Percentiles rank a stretch among this genome's conserved stretches.
Evolutionary conservation across 768 basidiomycete genomes (phyloP).

Genomic region (Calocera viscosa): DNA sequence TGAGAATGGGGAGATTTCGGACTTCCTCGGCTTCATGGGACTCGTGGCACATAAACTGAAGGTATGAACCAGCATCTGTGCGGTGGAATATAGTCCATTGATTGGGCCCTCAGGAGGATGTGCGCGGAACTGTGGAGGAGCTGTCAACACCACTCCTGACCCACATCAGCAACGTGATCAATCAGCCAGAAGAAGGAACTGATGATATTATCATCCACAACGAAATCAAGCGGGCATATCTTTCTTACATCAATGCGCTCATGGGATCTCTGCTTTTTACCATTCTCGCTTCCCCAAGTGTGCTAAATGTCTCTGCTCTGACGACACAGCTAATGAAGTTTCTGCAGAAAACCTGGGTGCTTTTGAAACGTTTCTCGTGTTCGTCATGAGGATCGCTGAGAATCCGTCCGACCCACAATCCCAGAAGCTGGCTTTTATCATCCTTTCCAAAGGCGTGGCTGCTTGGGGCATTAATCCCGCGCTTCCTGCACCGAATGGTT

Average conservation of each 20-base stretch:
- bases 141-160: slow-evolving; percentile 74
- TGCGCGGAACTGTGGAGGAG: slow-evolving; percentile 81
- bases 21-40: slow-evolving; percentile 92
- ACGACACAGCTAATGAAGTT: slow-evolving; percentile 21
- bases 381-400: slow-evolving; percentile 56
- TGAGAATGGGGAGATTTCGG: slow-evolving; percentile 81
- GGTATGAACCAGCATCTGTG: slow-evolving; percentile 32
- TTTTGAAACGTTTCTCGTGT: slow-evolving; percentile 60
- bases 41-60: slow-evolving; percentile 83
- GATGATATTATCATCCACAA: slow-evolving; percentile 69
- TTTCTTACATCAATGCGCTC: slow-evolving; percentile 66
- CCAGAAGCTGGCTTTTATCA: slow-evolving; percentile 67
- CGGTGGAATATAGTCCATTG: slow-evolving; percentile 9
- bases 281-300: slow-evolving; percentile 81
- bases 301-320: slow-evolving; percentile 23
- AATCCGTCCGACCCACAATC: slow-evolving; percentile 63
- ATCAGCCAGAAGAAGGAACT: slow-evolving; percentile 70
- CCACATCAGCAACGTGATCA: slow-evolving; percentile 66
- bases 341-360: slow-evolving; percentile 48
- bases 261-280: slow-evolving; percentile 69
- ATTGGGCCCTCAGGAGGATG: slow-evolving; percentile 44
- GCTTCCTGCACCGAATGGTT: slow-evolving; percentile 42
- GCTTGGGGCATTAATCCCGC: slow-evolving; percentile 29
- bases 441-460: slow-evolving; percentile 39
- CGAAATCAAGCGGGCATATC: slow-evolving; percentile 81